Conservation (phyloP, 2,329 filamentous ascomycete genomes). For the Dryadomyces quercivorus region DNA sequence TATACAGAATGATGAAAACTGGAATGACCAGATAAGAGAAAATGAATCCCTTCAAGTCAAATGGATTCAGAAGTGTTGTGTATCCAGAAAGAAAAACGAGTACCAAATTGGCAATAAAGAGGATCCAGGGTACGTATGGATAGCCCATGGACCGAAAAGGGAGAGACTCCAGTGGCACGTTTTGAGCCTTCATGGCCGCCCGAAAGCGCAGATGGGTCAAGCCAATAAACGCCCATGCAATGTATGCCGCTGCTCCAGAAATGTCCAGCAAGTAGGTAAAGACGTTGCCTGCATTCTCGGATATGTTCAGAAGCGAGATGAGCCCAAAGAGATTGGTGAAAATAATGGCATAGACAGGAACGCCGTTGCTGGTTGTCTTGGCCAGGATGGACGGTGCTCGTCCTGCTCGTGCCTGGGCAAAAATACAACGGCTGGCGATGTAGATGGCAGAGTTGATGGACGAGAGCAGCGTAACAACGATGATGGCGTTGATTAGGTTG, state of each 20-base stretch:
- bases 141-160: slow-evolving; percentile 51
- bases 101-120: slow-evolving; percentile 50
- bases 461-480: slow-evolving; percentile 60
- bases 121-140: slow-evolving; percentile 53
- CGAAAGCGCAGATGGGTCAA: slow-evolving; percentile 53
- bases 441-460: slow-evolving; percentile 54
- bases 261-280: slow-evolving; percentile 66
- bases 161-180: slow-evolving; percentile 43
- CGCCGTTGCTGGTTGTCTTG: slow-evolving; percentile 35
- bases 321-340: slow-evolving; percentile 50
- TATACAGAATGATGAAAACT: slow-evolving; percentile 46
- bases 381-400: slow-evolving; percentile 45
- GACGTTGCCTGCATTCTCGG: slow-evolving; percentile 34
- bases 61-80: slow-evolving; percentile 49
- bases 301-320: slow-evolving; percentile 28
- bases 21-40: slow-evolving; percentile 54
- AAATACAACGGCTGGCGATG: slow-evolving; percentile 44
- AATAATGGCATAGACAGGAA: slow-evolving; percentile 48
- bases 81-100: slow-evolving; percentile 59
- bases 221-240: slow-evolving; percentile 56
- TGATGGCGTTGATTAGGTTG: slow-evolving; percentile 62
- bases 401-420: slow-evolving; percentile 43
- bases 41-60: slow-evolving; percentile 49
- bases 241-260: slow-evolving; percentile 54
- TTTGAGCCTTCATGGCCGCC: slow-evolving; percentile 41